Percentiles rank a stretch among this genome's conserved stretches.
Conservation (phyloP, 2,329 filamentous ascomycete species). For the Neoascochyta sp. region DNA sequence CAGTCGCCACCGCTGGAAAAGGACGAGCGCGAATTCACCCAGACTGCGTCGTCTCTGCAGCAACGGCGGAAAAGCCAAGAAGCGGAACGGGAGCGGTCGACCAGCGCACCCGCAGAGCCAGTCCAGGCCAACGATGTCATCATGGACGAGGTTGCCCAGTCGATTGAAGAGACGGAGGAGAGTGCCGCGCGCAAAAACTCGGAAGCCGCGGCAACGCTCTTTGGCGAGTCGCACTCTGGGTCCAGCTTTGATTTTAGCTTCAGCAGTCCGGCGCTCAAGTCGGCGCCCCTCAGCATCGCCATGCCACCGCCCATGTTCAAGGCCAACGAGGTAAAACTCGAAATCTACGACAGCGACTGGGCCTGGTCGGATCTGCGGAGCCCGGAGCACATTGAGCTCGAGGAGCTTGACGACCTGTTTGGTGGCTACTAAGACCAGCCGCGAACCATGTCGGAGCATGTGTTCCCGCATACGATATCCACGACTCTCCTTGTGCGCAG, state of each 20-base stretch:
- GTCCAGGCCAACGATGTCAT: slow-evolving; percentile 23
- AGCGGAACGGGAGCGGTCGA: slow-evolving; percentile 40
- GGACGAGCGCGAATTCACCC: slow-evolving; percentile 94
- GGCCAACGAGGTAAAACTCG: slow-evolving; percentile 32
- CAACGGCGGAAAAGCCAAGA: slow-evolving; percentile 49
- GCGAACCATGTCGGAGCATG: slow-evolving; percentile 7
- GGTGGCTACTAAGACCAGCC: slow-evolving; percentile 60
- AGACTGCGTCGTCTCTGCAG: slow-evolving; percentile 82
- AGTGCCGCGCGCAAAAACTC: slow-evolving; percentile 49
- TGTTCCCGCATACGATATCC: slow-evolving; percentile 20
- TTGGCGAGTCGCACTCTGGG: slow-evolving; percentile 44
- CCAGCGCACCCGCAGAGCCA: slow-evolving; percentile 38
- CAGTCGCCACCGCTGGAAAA: slow-evolving; percentile 85
- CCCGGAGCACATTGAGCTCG: slow-evolving; percentile 85
- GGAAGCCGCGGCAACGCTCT: slow-evolving; percentile 48
- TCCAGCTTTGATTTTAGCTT: slow-evolving; percentile 35
- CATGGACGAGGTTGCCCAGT: slow-evolving; percentile 39
- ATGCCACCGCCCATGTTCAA: slow-evolving; percentile 31
- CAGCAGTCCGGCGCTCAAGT: slow-evolving; percentile 48
- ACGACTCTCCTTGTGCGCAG: slow-evolving; percentile 30
- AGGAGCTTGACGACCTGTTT: slow-evolving; percentile 86
- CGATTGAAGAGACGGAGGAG: slow-evolving; percentile 46
- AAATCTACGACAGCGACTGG: slow-evolving; percentile 33
- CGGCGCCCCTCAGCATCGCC: slow-evolving; percentile 31
- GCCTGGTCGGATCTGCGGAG: slow-evolving; percentile 54